Conservation (phyloP, 352 stramenopile species). For the Phytopythium cucurbitacearum region DNA sequence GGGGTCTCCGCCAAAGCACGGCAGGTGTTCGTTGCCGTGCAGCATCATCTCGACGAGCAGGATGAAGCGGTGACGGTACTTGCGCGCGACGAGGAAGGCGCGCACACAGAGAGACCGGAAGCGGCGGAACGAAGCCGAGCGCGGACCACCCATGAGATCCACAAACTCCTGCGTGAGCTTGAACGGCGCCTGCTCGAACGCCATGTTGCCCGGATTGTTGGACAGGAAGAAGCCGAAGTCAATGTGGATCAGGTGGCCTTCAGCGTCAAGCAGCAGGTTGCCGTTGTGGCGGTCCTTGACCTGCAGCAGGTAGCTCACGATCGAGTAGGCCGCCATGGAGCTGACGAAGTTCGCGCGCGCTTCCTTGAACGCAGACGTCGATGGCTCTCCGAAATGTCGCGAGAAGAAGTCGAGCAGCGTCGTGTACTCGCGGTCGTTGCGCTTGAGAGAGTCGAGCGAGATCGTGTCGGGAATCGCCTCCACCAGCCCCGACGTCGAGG, state of each 20-base stretch:
- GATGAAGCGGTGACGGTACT: constrained; percentile 94
- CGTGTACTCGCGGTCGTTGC: constrained; percentile 91
- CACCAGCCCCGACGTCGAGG: constrained; percentile 91
- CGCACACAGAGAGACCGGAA: constrained; percentile 96
- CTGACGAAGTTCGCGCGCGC: constrained; percentile 87
- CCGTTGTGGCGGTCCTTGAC: constrained; percentile 98
- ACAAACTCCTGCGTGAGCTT: constrained; percentile 98
- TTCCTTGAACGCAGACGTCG: constrained; percentile 62
- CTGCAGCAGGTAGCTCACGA: constrained; percentile 96
- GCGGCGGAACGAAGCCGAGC: constrained; percentile 90
- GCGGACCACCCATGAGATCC: constrained; percentile 92
- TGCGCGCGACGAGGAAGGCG: constrained; percentile 93
- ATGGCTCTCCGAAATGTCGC: constrained; percentile 87
- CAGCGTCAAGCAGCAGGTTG: constrained; percentile 95
- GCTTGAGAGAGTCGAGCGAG: constrained; percentile 97
- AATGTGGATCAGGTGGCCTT: constrained; percentile 97
- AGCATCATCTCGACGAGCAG: constrained; percentile 97
- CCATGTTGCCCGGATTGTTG: constrained; percentile 91
- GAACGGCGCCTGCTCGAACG: constrained; percentile 96
- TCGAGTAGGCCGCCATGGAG: constrained; percentile 87
- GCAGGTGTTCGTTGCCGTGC: constrained; percentile 94
- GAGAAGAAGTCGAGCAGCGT: constrained; percentile 93
- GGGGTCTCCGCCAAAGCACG: constrained; percentile 93
- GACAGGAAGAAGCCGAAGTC: constrained; percentile 96
- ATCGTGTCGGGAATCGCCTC: constrained; percentile 96